A percentile compares a stretch with the other conserved stretches of the same genome.
phyloP scores from a whole-genome alignment of 169 alveolate genomes.

The Plasmodium sp. region DNA sequence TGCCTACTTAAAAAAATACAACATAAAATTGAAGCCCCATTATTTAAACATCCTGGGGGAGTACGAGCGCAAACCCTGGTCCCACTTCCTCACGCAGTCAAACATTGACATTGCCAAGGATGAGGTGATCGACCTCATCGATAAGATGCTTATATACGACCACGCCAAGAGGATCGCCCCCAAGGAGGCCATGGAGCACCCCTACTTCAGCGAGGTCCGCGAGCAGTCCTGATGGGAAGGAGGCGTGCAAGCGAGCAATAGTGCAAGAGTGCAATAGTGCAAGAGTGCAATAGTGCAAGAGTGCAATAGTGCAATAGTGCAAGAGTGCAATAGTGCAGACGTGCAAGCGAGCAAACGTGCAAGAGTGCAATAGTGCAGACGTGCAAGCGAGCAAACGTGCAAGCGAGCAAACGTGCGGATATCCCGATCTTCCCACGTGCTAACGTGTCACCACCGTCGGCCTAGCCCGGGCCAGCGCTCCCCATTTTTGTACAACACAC shows the following conservation, averaged over 20 bases:
- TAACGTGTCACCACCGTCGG: background rate
- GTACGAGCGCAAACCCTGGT: constrained; percentile 94
- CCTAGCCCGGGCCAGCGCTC: background rate
- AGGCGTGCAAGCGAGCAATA: background rate
- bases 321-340: background rate
- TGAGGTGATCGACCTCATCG: constrained; percentile 96
- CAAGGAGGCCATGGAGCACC: constrained; percentile 98
- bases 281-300: background rate
- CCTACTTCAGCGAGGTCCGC: constrained; percentile 93
- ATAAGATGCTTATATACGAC: constrained; percentile 96
- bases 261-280: background rate
- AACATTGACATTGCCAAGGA: constrained; percentile 91
- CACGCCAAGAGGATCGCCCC: constrained; percentile 98
- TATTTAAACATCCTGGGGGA: constrained; percentile 91
- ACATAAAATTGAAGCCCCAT: constrained; percentile 89
- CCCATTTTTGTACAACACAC: background rate
- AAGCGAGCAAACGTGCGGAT: no score
- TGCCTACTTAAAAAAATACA: constrained; percentile 92
- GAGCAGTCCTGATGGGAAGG: constrained; percentile 20
- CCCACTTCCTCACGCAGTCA: constrained; percentile 92
- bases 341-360: background rate
- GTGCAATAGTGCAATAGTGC: background rate
- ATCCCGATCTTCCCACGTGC: background rate
- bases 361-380: background rate
- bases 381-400: background rate